These are phyloP conservation scores for Chlorencoelia australis DNA, from an alignment of 2,329 filamentous ascomycete genomes.

Conservation along the genomic window DNA sequence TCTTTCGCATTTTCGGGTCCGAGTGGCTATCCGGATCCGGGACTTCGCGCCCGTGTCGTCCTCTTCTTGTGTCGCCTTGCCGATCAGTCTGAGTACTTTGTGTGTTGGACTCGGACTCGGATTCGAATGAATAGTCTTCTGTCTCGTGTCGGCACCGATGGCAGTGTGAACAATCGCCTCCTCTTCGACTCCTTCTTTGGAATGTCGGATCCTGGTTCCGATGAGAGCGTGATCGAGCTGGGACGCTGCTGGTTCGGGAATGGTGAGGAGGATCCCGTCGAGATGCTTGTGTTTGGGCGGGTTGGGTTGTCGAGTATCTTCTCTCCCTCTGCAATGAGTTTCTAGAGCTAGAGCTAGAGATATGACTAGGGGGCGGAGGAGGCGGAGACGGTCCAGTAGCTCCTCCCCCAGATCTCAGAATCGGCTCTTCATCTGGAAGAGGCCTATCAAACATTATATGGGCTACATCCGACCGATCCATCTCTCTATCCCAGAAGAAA, in stretches of 20 bases:
- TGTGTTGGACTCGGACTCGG: not conserved
- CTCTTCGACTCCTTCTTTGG: too few species aligned
- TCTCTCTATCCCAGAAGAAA: not conserved
- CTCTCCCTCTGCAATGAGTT: not conserved
- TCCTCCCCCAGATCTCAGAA: too few species aligned
- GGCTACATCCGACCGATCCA: not conserved
- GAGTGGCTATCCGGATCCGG: too few species aligned
- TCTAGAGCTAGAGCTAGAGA: not conserved
- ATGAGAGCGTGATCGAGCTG: too few species aligned
- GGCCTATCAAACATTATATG: conserved; percentile 2
- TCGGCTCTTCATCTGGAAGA: not conserved
- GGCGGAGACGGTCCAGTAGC: not conserved
- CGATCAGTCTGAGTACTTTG: not conserved
- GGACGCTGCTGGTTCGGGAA: too few species aligned
- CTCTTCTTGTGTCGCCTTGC: not conserved
- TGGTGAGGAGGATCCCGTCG: not conserved
- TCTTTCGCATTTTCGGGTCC: too few species aligned
- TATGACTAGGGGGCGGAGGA: too few species aligned
- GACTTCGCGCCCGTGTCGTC: not conserved
- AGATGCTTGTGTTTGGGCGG: not conserved
- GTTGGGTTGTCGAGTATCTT: not conserved
- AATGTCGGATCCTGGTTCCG: too few species aligned
- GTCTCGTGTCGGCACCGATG: not conserved
- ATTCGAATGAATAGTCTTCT: not conserved
- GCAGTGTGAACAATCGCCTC: too few species aligned